Conservation (phyloP, 2,329 filamentous ascomycete species). For the Pestalotiopsis sp. region DNA sequence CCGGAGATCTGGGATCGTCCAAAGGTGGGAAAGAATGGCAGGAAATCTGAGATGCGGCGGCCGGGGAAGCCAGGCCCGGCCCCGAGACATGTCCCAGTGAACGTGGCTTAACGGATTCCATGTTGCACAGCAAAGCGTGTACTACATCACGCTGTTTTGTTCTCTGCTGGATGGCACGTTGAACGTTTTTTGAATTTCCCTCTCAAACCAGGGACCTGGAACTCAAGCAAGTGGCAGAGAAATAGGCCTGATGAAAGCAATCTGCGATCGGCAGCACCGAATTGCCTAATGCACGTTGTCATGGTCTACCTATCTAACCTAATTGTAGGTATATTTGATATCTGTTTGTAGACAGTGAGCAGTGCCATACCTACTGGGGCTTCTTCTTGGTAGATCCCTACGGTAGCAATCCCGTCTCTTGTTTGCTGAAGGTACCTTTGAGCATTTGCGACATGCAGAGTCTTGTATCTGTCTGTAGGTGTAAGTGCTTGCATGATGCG, state of each 20-base stretch:
- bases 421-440: not conserved
- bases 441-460: not conserved
- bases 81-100: not conserved
- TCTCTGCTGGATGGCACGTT: not conserved
- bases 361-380: too few species aligned
- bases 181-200: not conserved
- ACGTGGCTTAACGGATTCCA: not conserved
- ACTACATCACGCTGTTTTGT: not conserved
- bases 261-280: not conserved
- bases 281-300: not conserved
- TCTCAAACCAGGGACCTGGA: too few species aligned
- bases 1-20: not conserved
- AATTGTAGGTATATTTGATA: not conserved
- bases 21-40: not conserved
- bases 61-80: not conserved
- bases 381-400: not conserved
- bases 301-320: too few species aligned
- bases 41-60: not conserved
- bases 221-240: too few species aligned
- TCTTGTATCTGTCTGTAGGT: not conserved
- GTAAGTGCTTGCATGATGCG: not conserved
- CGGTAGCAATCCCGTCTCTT: not conserved
- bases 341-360: too few species aligned
- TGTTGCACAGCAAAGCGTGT: not conserved
- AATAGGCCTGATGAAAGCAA: not conserved